phyloP scores from a whole-genome alignment of 2,329 filamentous ascomycete species.

The Alternaria tenuissima region DNA sequence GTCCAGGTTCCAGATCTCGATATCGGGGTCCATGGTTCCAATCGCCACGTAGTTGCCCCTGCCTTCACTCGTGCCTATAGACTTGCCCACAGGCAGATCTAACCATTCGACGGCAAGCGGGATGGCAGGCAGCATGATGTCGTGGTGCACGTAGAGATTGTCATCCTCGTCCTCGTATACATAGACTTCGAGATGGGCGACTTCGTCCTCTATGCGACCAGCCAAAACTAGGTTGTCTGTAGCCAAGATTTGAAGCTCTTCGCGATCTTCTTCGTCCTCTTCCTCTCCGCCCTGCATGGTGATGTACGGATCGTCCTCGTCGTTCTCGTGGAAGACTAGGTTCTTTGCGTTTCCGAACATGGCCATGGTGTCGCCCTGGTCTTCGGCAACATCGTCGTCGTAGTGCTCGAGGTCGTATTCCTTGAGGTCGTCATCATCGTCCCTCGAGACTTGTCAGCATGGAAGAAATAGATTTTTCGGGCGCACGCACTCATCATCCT shows the following conservation, averaged over 20 bases:
- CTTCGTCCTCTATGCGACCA: constrained; percentile 94
- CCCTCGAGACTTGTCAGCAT: constrained; percentile 36
- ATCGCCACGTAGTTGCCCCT: constrained; percentile 92
- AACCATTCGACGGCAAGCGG: constrained; percentile 96
- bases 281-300: constrained; percentile 75
- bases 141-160: constrained; percentile 98
- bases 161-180: constrained; percentile 95
- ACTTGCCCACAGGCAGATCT: constrained; percentile 84
- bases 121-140: constrained; percentile 98
- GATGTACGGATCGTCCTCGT: constrained; percentile 96
- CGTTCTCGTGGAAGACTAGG: constrained; percentile 90
- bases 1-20: constrained; percentile 98
- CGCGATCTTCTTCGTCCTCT: constrained; percentile 86
- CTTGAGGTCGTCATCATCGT: constrained; percentile 82
- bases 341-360: constrained; percentile 98
- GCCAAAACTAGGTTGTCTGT: constrained; percentile 93
- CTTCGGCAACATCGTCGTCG: constrained; percentile 80
- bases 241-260: constrained; percentile 90
- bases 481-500: constrained; percentile 33
- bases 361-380: constrained; percentile 76
- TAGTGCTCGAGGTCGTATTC: constrained; percentile 98
- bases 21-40: constrained; percentile 97
- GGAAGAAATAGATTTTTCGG: neutral
- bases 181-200: constrained; percentile 95
- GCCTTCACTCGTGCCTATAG: constrained; percentile 60